Base-by-base conservation (phyloP, 805 yeast species). In the Kodamaea leandrae region DNA sequence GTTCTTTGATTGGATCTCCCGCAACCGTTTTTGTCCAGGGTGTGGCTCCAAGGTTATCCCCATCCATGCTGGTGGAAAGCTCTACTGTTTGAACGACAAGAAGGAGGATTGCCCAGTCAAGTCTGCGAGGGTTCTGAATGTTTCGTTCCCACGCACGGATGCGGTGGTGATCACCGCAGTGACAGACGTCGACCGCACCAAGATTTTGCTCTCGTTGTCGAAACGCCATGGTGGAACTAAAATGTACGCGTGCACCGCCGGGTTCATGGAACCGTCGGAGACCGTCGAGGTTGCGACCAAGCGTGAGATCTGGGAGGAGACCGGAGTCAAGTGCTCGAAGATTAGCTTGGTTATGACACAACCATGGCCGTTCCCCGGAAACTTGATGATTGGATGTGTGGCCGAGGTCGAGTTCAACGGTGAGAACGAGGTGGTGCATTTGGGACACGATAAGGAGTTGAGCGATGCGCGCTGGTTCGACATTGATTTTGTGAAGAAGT, bases 331-430 rank as follows among this genome's bases (percentile, higher is more conserved):
- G 39, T 80, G 80, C 39, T 49, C 62, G 3, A 60, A 73, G 20
- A 83, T 91, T 20, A 63, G 71, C 38, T 73, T 91, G 39, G 63
- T 83, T 16, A 71, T 80, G 52, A 77, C 93, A 9, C 98, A 91
- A 64, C 98, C 99, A 3, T 91, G 99, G 99, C 99, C 99, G 13
- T 91, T 82, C 61, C 98, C 98, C 1, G 89, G 87, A 0, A 88
- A 83, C 58, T 63, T 91, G 52, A 91, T 91, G 98, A 76, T 91
- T 50, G 98, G 98, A 7, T 90, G 97, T 60, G 60, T 89, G 41
- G 96, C 80, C 2, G 62, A 76, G 24, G 93, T 87, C n/a, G 83
- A 83, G 1, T 76, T 80, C 54, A 77, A 83, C 48, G 85, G 84
- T 2, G 59, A 53, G 4, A 80, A 82, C 52, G 91, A 84, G 53